phyloP scores from a whole-genome alignment of 495 filamentous ascomycete species.

The Neurospora sublineolata region DNA sequence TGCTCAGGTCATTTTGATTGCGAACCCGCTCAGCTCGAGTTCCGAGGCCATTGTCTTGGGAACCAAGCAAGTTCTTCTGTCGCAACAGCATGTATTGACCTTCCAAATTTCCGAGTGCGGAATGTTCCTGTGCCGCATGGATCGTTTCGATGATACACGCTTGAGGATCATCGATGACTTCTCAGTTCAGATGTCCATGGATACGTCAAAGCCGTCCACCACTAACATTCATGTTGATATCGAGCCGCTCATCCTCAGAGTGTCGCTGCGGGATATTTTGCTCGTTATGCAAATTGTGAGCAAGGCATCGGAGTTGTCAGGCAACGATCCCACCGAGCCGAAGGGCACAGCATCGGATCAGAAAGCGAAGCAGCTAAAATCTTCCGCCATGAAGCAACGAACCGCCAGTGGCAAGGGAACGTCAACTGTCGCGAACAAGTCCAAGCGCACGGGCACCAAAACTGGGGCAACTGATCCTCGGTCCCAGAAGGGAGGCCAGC shows the following conservation, averaged over 20 bases:
- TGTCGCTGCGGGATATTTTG: conserved; percentile 89
- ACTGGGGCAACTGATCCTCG: background rate
- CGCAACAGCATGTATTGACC: conserved; percentile 87
- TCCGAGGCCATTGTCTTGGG: conserved; percentile 94
- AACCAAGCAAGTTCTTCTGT: conserved; percentile 84
- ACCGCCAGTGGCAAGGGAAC: conserved; percentile 52
- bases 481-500: conserved; percentile 4
- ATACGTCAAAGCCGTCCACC: conserved; percentile 57
- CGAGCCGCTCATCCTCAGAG: conserved; percentile 81
- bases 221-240: conserved; percentile 79
- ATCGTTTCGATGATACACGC: conserved; percentile 76
- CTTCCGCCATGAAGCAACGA: conserved; percentile 43
- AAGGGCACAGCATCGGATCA: conserved; percentile 26
- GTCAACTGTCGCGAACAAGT: conserved; percentile 45
- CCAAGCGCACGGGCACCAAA: conserved; percentile 7
- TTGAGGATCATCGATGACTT: conserved; percentile 93
- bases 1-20: conserved; percentile 89
- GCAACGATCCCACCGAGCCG: conserved; percentile 35
- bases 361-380: conserved; percentile 58
- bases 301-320: conserved; percentile 82
- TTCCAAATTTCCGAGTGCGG: conserved; percentile 85
- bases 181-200: conserved; percentile 78
- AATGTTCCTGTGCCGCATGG: conserved; percentile 98
- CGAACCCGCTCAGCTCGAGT: conserved; percentile 76
- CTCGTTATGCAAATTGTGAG: conserved; percentile 86